Conservation (phyloP, 192 early-diverging fungal genomes). For the Linnemannia zychae region DNA sequence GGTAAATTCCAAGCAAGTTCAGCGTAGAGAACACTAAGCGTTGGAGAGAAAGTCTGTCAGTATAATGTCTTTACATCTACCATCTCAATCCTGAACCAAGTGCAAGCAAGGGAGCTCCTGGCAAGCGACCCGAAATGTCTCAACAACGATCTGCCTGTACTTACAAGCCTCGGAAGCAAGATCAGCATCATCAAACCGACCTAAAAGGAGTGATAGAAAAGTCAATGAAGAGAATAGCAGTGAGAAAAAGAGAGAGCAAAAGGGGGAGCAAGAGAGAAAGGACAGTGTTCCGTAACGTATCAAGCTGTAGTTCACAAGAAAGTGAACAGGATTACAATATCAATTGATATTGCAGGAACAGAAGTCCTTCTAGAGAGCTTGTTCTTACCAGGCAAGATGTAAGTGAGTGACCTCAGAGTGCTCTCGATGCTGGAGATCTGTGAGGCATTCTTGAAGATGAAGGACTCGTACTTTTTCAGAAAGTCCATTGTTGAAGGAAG, state of each 20-base stretch:
- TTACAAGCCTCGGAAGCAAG: slow-evolving; percentile 89
- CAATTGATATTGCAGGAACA: background rate
- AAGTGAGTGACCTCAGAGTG: slow-evolving; percentile 87
- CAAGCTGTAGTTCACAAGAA: background rate
- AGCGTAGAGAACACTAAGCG: slow-evolving; percentile 87
- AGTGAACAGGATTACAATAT: background rate
- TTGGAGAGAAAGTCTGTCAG: too few relatives aligned
- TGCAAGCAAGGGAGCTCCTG: too few relatives aligned
- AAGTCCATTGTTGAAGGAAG: slow-evolving; percentile 67
- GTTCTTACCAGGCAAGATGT: slow-evolving; percentile 85
- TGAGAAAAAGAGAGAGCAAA: background rate
- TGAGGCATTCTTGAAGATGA: slow-evolving; percentile 89
- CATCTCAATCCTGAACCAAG: too few relatives aligned
- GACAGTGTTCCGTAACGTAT: background rate
- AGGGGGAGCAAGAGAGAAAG: background rate
- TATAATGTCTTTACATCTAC: too few relatives aligned
- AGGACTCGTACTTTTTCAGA: slow-evolving; percentile 82
- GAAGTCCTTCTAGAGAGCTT: background rate
- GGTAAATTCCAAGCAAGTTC: slow-evolving; percentile 86
- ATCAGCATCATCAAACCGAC: slow-evolving; percentile 94
- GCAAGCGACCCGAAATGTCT: background rate
- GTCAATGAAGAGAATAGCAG: background rate
- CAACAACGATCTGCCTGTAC: slow-evolving; percentile 2
- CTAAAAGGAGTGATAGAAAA: slow-evolving; percentile 51
- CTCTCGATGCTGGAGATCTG: slow-evolving; percentile 92